These are phyloP conservation scores for Penicillium sp. DNA, from an alignment of 2,329 filamentous ascomycete genomes.

Conservation along the genomic window DNA sequence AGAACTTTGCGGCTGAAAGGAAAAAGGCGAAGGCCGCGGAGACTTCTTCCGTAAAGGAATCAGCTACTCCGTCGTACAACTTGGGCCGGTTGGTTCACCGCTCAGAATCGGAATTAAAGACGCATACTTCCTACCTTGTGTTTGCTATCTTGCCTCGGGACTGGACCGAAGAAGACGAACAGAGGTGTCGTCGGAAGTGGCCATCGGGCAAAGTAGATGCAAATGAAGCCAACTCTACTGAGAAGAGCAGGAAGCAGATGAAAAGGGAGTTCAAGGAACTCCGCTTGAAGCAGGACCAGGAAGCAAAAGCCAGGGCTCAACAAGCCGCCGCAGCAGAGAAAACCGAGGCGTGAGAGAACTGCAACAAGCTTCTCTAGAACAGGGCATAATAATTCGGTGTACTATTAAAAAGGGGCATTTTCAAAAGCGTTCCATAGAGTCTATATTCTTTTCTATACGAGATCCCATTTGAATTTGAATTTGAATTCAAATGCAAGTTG, in stretches of 20 bases:
- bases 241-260: slow-evolving; percentile 45
- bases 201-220: slow-evolving; percentile 60
- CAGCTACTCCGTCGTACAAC: slow-evolving; percentile 62
- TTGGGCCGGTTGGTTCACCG: slow-evolving; percentile 79
- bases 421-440: slow-evolving; percentile 1
- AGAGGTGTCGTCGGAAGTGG: slow-evolving; percentile 66
- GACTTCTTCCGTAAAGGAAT: slow-evolving; percentile 7
- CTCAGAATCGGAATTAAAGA: slow-evolving; percentile 87
- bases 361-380: not conserved
- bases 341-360: slow-evolving; percentile 5
- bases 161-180: slow-evolving; percentile 84
- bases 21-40: slow-evolving; percentile 34
- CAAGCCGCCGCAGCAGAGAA: slow-evolving; percentile 1
- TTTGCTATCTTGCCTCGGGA: slow-evolving; percentile 88
- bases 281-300: slow-evolving; percentile 18
- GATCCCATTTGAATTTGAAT: not conserved
- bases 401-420: slow-evolving; percentile 9
- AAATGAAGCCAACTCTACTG: slow-evolving; percentile 25
- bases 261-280: slow-evolving; percentile 55
- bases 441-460: not conserved
- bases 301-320: slow-evolving; percentile 12
- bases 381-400: slow-evolving; percentile 10
- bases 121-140: slow-evolving; percentile 94
- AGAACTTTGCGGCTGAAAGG: slow-evolving; percentile 27
- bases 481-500: not conserved